Evolutionary conservation across 352 stramenopile species (phyloP), one percentile per base, ranked within the genome.

Genomic region (Phytopythium kandeliae): DNA sequence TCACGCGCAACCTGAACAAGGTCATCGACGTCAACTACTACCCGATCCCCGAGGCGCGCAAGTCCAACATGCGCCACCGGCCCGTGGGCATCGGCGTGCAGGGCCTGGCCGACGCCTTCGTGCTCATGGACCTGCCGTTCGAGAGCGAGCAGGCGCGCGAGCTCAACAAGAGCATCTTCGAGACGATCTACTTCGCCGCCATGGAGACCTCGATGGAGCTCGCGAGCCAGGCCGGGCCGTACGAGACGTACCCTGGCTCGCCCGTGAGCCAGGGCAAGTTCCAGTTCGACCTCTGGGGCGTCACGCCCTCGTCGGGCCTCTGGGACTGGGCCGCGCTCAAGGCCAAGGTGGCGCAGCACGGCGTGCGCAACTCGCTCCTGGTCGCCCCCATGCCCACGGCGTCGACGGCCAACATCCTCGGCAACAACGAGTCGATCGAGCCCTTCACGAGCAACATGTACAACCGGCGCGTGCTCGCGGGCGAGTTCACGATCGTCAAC

Each of bases 11-110:
- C 75, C 74, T 99, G 24, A 99, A 99, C 72, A 89, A 96, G 61
- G 96, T 99, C 40, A 99, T 99, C 63, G 97, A 99, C 66, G 74
- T 98, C 48, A 99, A 99, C 85, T 99, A 97, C 70, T 99, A 99
- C 75, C 97, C 97, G 9, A 96, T 98, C 40, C 62, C 50, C 8
- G 83, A 94, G 58, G 83, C 83, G 4, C 96, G 61, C 49, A 75
- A 74, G 42, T 97, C 84, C 64, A 99, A 99, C 85, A 96, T 98
- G 83, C 89, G 96, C 52, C 97, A 99, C 69, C 92, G 97, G 31
- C 97, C 97, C 16, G 92, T 99, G 57, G 97, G 97, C 48, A 98
- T 99, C 61, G 97, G 97, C 66, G 97, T 99, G 6, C 97, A 98
- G 66, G 97, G 97, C 31, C 82, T 99, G 21, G 97, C 97, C 0